phyloP scores from a whole-genome alignment of 1,139 yeast species.

The Geotrichum aggregatum region DNA sequence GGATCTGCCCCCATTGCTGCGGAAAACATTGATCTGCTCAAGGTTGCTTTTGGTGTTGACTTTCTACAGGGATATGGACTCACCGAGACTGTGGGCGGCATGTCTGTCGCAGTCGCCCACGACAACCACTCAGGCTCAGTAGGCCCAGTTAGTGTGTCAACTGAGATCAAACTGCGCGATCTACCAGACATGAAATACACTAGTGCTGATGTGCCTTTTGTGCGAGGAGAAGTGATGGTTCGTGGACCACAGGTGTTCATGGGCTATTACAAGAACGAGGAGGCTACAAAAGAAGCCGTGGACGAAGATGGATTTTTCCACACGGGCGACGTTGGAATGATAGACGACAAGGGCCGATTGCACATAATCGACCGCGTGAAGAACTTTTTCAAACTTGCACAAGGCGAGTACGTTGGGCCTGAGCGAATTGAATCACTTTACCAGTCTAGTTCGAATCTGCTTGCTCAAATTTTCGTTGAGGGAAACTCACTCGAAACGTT shows the following conservation, averaged over 20 bases:
- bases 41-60: conserved; percentile 57
- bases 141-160: conserved; percentile 53
- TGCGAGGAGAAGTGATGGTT: conserved; percentile 57
- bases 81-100: conserved; percentile 71
- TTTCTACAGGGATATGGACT: conserved; percentile 72
- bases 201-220: conserved; percentile 47
- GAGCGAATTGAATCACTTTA: conserved; percentile 69
- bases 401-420: conserved; percentile 79
- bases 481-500: conserved; percentile 62
- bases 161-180: conserved; percentile 59
- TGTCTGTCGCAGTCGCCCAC: conserved; percentile 47
- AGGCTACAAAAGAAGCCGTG: conserved; percentile 50
- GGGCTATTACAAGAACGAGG: conserved; percentile 56
- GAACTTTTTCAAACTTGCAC: conserved; percentile 75
- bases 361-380: conserved; percentile 69
- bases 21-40: conserved; percentile 57
- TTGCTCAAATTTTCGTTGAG: conserved; percentile 58
- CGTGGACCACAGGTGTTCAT: conserved; percentile 65
- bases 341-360: conserved; percentile 54
- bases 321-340: conserved; percentile 69
- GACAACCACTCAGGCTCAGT: conserved; percentile 53
- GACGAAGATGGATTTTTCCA: conserved; percentile 70
- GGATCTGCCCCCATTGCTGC: conserved; percentile 76
- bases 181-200: conserved; percentile 65
- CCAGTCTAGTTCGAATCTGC: conserved; percentile 49